A percentile compares a stretch with the other conserved stretches of the same genome.
Conservation (phyloP, 129 eudicot genomes). For the Helichrysum umbraculigerum region DNA sequence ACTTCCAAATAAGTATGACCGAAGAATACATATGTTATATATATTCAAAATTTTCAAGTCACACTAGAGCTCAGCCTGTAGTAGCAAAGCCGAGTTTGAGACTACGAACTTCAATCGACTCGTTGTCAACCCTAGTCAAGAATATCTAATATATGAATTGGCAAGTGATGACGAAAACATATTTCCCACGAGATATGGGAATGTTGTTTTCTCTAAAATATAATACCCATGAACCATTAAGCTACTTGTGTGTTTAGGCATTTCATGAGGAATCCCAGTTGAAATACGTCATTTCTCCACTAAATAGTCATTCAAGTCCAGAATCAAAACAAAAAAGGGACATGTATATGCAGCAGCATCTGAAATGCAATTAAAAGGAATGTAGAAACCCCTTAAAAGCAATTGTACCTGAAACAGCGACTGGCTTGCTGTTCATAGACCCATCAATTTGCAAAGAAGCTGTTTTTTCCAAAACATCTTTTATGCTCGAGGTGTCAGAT, state of each 20-base stretch:
- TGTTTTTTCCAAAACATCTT: slow-evolving; percentile 40
- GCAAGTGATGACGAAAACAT: background rate
- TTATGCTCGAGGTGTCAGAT: slow-evolving; percentile 47
- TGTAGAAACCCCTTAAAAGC: background rate
- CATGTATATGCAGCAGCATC: background rate
- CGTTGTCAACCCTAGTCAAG: background rate
- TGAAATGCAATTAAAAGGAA: background rate
- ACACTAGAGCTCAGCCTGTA: background rate
- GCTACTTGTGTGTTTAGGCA: background rate
- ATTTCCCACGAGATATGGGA: background rate
- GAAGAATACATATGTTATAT: background rate
- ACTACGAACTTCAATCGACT: too few relatives aligned
- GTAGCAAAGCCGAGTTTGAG: background rate
- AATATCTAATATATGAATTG: background rate
- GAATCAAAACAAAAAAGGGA: background rate
- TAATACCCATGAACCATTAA: background rate
- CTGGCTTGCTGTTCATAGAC: slow-evolving; percentile 37
- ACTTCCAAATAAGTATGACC: background rate
- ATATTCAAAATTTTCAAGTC: too few relatives aligned
- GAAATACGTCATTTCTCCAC: too few relatives aligned
- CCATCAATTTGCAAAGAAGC: slow-evolving; percentile 45
- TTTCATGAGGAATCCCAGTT: background rate
- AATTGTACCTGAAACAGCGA: slow-evolving; percentile 39
- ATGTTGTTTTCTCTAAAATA: background rate
- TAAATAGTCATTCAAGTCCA: background rate